Evolutionary conservation across 2,329 filamentous ascomycete genomes (phyloP).

Genomic region (Ophiostoma himal-ulmi): DNA sequence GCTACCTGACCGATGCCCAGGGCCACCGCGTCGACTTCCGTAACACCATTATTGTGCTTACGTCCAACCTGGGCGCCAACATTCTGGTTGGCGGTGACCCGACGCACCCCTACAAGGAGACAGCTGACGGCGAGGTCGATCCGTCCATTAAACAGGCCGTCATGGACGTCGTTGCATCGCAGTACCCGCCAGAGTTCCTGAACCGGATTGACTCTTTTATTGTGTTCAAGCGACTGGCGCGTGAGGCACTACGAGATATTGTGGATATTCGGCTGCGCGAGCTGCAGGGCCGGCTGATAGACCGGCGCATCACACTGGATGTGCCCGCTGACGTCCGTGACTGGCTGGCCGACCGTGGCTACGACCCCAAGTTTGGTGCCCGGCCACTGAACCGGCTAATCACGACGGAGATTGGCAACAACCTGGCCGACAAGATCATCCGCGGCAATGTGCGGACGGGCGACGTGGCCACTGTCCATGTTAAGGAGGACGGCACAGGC

Average conservation of each 20-base stretch:
- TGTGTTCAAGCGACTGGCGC: slow-evolving; percentile 81
- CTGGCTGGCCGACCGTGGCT: slow-evolving; percentile 85
- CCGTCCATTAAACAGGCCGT: slow-evolving; percentile 69
- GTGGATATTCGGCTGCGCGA: slow-evolving; percentile 87
- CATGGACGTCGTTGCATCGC: slow-evolving; percentile 74
- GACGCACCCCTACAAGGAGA: slow-evolving; percentile 57
- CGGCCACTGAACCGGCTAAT: slow-evolving; percentile 88
- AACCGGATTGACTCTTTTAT: slow-evolving; percentile 98
- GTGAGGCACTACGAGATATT: slow-evolving; percentile 75
- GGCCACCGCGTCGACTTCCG: slow-evolving; percentile 95
- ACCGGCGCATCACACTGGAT: slow-evolving; percentile 71
- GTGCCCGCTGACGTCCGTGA: slow-evolving; percentile 67
- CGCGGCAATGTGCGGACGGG: slow-evolving; percentile 72
- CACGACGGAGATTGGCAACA: slow-evolving; percentile 81
- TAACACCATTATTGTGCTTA: slow-evolving; percentile 94
- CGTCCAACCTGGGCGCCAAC: slow-evolving; percentile 88
- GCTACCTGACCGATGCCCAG: slow-evolving; percentile 90
- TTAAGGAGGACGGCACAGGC: slow-evolving; percentile 57
- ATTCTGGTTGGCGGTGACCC: slow-evolving; percentile 75
- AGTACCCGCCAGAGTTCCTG: slow-evolving; percentile 86
- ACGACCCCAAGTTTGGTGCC: slow-evolving; percentile 87
- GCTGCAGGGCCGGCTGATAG: slow-evolving; percentile 74
- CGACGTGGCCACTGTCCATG: slow-evolving; percentile 62
- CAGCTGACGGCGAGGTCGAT: slow-evolving; percentile 62
- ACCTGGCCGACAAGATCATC: slow-evolving; percentile 87